Evolutionary conservation across 2,329 filamentous ascomycete species (phyloP).

Genomic region (Ramichloridium luteum): DNA sequence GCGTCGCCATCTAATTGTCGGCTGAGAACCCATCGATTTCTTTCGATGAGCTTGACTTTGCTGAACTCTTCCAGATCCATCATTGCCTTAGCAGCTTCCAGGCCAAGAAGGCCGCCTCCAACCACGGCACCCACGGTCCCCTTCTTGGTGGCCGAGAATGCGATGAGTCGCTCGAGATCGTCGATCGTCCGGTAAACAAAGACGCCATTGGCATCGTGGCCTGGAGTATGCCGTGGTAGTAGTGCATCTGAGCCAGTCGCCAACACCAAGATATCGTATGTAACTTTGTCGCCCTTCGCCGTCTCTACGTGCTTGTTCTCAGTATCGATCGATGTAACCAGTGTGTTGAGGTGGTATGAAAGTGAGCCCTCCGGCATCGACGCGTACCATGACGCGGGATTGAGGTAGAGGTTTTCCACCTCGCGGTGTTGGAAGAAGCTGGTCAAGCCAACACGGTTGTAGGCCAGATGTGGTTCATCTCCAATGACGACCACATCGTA

Average conservation of each 20-base stretch:
- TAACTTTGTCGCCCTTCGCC: conserved; percentile 53
- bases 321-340: conserved; percentile 55
- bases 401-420: conserved; percentile 79
- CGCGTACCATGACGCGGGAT: conserved; percentile 69
- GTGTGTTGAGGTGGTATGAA: conserved; percentile 62
- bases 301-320: conserved; percentile 55
- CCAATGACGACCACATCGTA: conserved; percentile 78
- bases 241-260: conserved; percentile 80
- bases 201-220: conserved; percentile 66
- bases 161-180: conserved; percentile 65
- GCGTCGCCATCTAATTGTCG: conserved; percentile 74
- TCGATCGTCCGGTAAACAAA: conserved; percentile 84
- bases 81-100: conserved; percentile 88
- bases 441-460: conserved; percentile 81
- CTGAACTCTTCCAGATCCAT: conserved; percentile 66
- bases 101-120: conserved; percentile 69
- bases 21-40: conserved; percentile 70
- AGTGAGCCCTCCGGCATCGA: conserved; percentile 55
- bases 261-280: conserved; percentile 71
- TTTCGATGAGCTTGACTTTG: conserved; percentile 66
- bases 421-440: conserved; percentile 79
- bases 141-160: conserved; percentile 54
- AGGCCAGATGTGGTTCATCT: conserved; percentile 76
- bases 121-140: conserved; percentile 64
- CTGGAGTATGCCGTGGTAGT: conserved; percentile 58